These are phyloP conservation scores for Coffea eugenioides DNA, from an alignment of 257 asterid genomes.

Conservation along the genomic window DNA sequence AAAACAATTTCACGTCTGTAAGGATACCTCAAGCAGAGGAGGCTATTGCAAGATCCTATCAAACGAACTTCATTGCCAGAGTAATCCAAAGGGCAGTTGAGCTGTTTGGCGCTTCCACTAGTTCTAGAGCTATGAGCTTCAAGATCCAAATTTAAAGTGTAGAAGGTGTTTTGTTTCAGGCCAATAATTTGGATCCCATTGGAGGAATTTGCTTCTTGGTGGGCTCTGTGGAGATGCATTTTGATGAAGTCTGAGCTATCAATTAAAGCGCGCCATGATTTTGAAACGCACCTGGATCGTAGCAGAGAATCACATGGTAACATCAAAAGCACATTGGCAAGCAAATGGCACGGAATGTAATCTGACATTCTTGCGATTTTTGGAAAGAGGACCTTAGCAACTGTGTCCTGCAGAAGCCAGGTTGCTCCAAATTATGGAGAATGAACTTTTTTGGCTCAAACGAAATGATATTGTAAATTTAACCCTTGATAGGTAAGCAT, in stretches of 20 bases:
- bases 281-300: slow-evolving; percentile 11
- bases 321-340: neutral
- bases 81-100: neutral
- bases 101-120: neutral
- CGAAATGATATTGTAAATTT: too few species aligned
- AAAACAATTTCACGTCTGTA: neutral
- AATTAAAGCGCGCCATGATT: slow-evolving; percentile 15
- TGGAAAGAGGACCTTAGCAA: too few species aligned
- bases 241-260: neutral
- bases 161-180: neutral
- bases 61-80: neutral
- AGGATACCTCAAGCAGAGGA: neutral
- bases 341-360: neutral
- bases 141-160: neutral
- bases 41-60: slow-evolving; percentile 15
- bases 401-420: too few species aligned
- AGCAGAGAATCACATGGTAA: slow-evolving; percentile 2
- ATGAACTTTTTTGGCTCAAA: too few species aligned
- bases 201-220: too few species aligned
- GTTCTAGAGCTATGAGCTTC: neutral
- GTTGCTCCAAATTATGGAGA: too few species aligned
- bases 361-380: neutral
- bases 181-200: neutral
- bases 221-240: too few species aligned
- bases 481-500: too few species aligned